These are phyloP conservation scores for Coemansia pectinata DNA, from an alignment of 192 early-diverging fungal genomes.

Conservation along the genomic window DNA sequence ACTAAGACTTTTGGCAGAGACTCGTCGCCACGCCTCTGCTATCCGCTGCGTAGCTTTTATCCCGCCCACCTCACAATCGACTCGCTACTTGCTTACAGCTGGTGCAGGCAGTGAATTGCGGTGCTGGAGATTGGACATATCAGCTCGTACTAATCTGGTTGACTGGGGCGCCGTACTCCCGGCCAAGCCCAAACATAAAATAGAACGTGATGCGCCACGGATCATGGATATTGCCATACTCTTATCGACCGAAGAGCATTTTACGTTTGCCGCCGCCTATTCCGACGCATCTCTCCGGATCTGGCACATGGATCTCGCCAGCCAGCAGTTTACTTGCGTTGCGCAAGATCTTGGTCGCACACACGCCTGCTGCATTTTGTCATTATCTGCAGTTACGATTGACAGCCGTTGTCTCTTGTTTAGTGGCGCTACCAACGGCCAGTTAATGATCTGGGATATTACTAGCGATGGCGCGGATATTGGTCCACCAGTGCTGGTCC, in stretches of 20 bases:
- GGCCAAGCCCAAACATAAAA: not conserved
- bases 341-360: conserved; percentile 9
- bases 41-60: conserved; percentile 29
- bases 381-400: conserved; percentile 4
- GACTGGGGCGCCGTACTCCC: conserved; percentile 4
- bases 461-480: not conserved
- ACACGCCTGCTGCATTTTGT: conserved; percentile 27
- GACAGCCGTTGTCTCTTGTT: not conserved
- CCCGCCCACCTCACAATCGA: conserved; percentile 7
- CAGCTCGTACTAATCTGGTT: conserved; percentile 5
- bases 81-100: conserved; percentile 59
- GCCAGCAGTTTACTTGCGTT: conserved; percentile 12
- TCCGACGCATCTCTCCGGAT: conserved; percentile 68
- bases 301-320: conserved; percentile 17
- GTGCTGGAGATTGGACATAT: conserved; percentile 57
- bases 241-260: conserved; percentile 14
- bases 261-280: conserved; percentile 68
- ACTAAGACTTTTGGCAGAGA: not conserved
- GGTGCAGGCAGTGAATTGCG: conserved; percentile 65
- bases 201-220: conserved; percentile 21
- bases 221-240: conserved; percentile 75
- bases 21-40: conserved; percentile 15
- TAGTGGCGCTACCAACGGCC: conserved; percentile 39
- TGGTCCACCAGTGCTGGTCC: conserved; percentile 31
- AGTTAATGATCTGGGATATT: conserved; percentile 29